Conservation (phyloP, 192 early-diverging fungal species). For the Backusella luteola region DNA sequence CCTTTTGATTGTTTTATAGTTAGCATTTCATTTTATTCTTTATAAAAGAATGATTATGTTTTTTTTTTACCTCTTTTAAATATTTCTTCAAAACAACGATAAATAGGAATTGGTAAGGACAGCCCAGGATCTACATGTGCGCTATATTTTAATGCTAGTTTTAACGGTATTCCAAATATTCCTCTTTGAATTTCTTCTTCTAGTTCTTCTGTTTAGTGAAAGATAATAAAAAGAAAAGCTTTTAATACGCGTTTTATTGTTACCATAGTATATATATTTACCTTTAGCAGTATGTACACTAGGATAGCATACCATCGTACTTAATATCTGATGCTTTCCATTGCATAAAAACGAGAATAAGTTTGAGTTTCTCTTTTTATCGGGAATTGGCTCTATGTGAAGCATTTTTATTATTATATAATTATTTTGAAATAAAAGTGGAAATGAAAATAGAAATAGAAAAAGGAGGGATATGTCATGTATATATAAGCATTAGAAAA, state of each 20-base stretch:
- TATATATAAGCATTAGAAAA: neutral
- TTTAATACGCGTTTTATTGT: neutral
- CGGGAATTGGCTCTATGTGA: neutral
- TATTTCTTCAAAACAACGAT: constrained; percentile 31
- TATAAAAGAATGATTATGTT: neutral
- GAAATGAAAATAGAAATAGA: constrained; percentile 1
- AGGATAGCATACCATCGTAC: neutral
- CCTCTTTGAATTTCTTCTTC: neutral
- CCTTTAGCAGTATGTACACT: neutral
- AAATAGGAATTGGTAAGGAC: constrained; percentile 22
- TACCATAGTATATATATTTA: neutral
- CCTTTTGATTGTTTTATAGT: constrained; percentile 12
- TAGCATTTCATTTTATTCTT: neutral
- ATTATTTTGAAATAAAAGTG: neutral
- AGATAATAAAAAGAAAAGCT: neutral
- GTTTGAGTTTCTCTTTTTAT: constrained; percentile 17
- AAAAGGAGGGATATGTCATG: neutral
- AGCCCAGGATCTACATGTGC: constrained; percentile 6
- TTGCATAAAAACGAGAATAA: constrained; percentile 20
- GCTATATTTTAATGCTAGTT: constrained; percentile 24
- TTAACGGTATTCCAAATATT: constrained; percentile 24
- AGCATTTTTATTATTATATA: constrained; percentile 10
- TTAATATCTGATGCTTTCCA: constrained; percentile 13
- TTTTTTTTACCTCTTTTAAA: constrained; percentile 21
- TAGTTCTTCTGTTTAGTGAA: neutral